Evolutionary conservation across 2,329 filamentous ascomycete genomes (phyloP).

Genomic region (Clarireedia paspali): DNA sequence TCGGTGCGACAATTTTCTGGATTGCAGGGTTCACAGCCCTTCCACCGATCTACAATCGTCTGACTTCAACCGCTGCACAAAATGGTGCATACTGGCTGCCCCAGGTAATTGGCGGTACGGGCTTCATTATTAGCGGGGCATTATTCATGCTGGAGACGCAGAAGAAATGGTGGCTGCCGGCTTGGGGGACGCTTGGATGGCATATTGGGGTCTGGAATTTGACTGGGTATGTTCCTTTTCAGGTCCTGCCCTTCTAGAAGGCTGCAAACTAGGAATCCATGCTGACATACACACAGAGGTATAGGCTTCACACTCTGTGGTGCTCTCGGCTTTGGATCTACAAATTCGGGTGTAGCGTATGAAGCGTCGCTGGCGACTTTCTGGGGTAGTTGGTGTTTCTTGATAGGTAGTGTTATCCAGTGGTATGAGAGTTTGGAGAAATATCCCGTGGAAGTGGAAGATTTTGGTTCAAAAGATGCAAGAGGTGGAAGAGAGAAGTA

Average conservation of each 20-base stretch:
- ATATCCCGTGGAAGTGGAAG: constrained; percentile 34
- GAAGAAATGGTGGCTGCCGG: constrained; percentile 53
- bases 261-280: neutral
- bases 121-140: constrained; percentile 50
- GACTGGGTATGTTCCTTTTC: constrained; percentile 36
- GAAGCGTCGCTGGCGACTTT: constrained; percentile 42
- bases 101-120: constrained; percentile 53
- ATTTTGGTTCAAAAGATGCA: constrained; percentile 4
- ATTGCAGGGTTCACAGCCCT: constrained; percentile 54
- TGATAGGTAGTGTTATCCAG: constrained; percentile 40
- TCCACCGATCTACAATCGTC: constrained; percentile 44
- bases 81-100: constrained; percentile 55
- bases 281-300: constrained; percentile 11
- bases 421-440: constrained; percentile 43
- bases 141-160: constrained; percentile 64
- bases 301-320: constrained; percentile 56
- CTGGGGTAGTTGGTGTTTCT: constrained; percentile 42
- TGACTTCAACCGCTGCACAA: constrained; percentile 36
- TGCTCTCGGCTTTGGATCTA: constrained; percentile 43
- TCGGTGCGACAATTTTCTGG: constrained; percentile 57
- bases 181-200: constrained; percentile 51
- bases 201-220: constrained; percentile 61
- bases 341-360: constrained; percentile 36
- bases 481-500: constrained; percentile 10
- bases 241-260: neutral